Conservation (phyloP, 257 asterid genomes). For the Coffea canephora region DNA sequence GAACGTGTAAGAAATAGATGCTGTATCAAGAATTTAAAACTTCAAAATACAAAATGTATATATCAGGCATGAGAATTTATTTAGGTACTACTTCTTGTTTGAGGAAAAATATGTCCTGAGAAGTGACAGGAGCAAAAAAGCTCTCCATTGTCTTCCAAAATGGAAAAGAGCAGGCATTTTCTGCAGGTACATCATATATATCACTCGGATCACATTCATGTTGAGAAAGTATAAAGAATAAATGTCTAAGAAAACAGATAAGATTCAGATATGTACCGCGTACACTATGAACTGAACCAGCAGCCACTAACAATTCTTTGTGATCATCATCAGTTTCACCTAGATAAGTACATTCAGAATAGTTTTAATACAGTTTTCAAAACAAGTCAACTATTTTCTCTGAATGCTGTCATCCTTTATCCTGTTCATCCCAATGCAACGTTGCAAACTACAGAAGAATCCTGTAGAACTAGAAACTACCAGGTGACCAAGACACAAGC, state of each 20-base stretch:
- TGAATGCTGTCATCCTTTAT: background rate
- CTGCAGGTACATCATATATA: conserved; percentile 18
- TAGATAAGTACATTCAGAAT: background rate
- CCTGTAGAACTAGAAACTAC: background rate
- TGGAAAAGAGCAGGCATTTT: conserved; percentile 14
- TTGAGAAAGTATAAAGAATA: background rate
- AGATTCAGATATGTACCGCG: conserved; percentile 10
- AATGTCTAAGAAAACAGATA: background rate
- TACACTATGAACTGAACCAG: conserved; percentile 14
- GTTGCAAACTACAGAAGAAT: background rate
- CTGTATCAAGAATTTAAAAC: background rate
- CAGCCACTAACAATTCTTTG: conserved; percentile 11
- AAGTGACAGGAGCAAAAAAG: conserved; percentile 15
- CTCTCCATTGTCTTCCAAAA: conserved; percentile 25
- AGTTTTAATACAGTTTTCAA: background rate
- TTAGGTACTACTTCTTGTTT: conserved; percentile 4
- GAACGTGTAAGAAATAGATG: background rate
- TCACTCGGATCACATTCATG: background rate
- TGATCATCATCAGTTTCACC: conserved; percentile 14
- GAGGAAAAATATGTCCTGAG: conserved; percentile 9
- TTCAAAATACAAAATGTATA: background rate
- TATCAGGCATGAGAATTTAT: conserved; percentile 2
- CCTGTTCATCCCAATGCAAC: background rate
- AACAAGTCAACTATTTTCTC: background rate
- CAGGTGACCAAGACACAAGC: background rate